Percentiles rank a stretch among this genome's conserved stretches.
Conservation (phyloP, 1,284 basidiomycete genomes). For the Schizophyllum commune region DNA sequence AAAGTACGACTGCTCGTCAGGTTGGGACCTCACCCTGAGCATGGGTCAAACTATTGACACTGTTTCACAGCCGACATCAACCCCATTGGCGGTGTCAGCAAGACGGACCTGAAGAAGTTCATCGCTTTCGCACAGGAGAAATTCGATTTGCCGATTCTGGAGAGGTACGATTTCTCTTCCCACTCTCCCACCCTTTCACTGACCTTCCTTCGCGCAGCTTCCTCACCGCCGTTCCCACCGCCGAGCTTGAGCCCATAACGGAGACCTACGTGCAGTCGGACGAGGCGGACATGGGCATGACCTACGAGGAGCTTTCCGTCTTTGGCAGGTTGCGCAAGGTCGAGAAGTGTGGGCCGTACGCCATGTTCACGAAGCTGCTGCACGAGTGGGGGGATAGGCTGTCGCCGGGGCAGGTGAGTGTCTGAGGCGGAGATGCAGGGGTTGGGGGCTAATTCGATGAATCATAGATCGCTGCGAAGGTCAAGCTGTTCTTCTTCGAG, state of each 20-base stretch:
- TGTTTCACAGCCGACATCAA: constrained; percentile 99
- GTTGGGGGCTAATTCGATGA: background rate
- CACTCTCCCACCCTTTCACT: background rate
- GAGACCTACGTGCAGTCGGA: constrained; percentile 93
- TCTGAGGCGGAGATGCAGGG: background rate
- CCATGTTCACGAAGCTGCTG: constrained; percentile 91
- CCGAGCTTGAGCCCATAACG: constrained; percentile 94
- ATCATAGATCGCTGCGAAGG: constrained; percentile 87
- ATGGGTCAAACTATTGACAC: too few species aligned
- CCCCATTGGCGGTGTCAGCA: constrained; percentile 96
- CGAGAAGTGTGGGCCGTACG: constrained; percentile 95
- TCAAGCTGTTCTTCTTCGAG: constrained; percentile 96
- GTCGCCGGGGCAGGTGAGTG: constrained; percentile 68
- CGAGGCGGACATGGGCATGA: constrained; percentile 99
- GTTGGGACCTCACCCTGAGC: too few species aligned
- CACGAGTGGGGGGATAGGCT: constrained; percentile 85
- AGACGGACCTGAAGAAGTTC: constrained; percentile 95
- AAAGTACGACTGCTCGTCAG: constrained; percentile 93
- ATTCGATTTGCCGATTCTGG: constrained; percentile 83
- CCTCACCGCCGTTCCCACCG: constrained; percentile 87
- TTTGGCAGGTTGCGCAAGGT: constrained; percentile 93
- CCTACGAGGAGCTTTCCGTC: constrained; percentile 93
- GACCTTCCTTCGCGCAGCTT: constrained; percentile 49
- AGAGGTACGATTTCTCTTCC: constrained; percentile 38
- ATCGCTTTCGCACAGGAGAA: constrained; percentile 77